Conservation (phyloP, 2,329 filamentous ascomycete genomes). For the Calonectria henricotiae region DNA sequence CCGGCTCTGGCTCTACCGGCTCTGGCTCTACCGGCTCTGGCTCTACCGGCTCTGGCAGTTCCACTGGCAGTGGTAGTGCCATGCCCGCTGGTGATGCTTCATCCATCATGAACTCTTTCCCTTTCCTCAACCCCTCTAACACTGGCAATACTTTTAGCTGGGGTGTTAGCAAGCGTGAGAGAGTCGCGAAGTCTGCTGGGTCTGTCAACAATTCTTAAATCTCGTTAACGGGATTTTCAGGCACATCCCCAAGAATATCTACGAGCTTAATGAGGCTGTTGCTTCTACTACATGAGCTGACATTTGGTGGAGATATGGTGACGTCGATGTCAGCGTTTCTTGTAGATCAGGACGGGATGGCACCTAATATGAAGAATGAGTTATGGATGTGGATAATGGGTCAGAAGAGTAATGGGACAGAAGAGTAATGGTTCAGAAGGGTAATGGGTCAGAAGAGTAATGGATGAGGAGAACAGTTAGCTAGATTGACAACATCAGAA, state of each 20-base stretch:
- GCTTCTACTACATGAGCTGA: neutral
- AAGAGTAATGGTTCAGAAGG: too few relatives aligned
- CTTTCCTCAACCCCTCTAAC: conserved; percentile 3
- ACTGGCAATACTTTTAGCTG: neutral
- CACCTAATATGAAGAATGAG: neutral
- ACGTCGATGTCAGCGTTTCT: neutral
- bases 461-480: neutral
- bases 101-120: neutral
- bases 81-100: neutral
- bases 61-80: neutral
- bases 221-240: too few relatives aligned
- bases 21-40: neutral
- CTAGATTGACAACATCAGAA: neutral
- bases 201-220: neutral
- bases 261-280: neutral
- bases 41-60: neutral
- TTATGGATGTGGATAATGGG: neutral
- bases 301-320: neutral
- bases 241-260: neutral
- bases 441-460: neutral
- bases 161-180: conserved; percentile 6
- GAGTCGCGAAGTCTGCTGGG: neutral
- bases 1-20: neutral
- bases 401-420: neutral
- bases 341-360: neutral